Conservation (phyloP, 2,329 filamentous ascomycete genomes). For the Drechslera avenae region DNA sequence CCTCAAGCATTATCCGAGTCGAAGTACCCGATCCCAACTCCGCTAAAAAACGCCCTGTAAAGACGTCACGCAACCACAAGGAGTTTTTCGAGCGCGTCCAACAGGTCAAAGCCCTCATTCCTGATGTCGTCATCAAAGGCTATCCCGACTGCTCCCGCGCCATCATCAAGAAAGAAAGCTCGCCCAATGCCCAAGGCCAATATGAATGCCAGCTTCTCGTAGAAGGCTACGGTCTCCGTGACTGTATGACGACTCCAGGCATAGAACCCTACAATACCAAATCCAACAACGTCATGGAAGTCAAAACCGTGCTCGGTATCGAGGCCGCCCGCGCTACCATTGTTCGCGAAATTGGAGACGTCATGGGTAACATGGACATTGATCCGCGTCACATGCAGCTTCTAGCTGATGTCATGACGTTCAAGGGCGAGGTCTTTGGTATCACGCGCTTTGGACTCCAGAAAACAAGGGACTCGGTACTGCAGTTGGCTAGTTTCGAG, state of each 20-base stretch:
- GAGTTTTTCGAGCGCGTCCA: constrained; percentile 80
- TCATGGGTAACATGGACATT: constrained; percentile 95
- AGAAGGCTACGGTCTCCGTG: constrained; percentile 88
- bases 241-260: constrained; percentile 92
- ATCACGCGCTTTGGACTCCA: constrained; percentile 95
- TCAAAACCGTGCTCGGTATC: constrained; percentile 84
- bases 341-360: constrained; percentile 80
- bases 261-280: constrained; percentile 76
- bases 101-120: constrained; percentile 80
- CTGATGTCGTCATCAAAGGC: constrained; percentile 84
- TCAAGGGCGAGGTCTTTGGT: constrained; percentile 94
- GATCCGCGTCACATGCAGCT: constrained; percentile 98
- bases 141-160: constrained; percentile 85
- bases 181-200: constrained; percentile 68
- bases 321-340: constrained; percentile 92
- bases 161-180: constrained; percentile 82
- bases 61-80: constrained; percentile 52
- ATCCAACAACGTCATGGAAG: constrained; percentile 91
- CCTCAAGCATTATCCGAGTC: constrained; percentile 67
- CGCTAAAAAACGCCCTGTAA: constrained; percentile 36
- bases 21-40: constrained; percentile 61
- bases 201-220: constrained; percentile 68
- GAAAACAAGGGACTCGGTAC: constrained; percentile 93
- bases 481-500: constrained; percentile 95
- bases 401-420: constrained; percentile 97